Evolutionary conservation across 768 basidiomycete genomes (phyloP).

Genomic region (Hericium coralloides): DNA sequence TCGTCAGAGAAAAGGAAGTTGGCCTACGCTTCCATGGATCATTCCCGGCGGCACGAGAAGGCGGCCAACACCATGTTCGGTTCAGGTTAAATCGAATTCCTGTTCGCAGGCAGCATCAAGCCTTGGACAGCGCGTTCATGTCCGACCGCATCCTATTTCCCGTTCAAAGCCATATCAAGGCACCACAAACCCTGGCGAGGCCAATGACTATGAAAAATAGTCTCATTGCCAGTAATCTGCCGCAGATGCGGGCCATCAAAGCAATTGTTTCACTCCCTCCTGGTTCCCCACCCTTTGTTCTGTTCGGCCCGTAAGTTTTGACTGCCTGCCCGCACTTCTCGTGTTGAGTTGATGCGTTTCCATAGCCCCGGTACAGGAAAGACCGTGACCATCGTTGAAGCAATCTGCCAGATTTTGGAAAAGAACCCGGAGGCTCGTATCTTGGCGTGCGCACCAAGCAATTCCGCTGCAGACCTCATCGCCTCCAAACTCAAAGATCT

Average conservation of each 20-base stretch:
- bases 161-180: background rate
- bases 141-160: constrained; percentile 41
- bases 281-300: constrained; percentile 42
- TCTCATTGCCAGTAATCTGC: constrained; percentile 30
- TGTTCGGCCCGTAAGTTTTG: constrained; percentile 54
- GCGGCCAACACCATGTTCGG: constrained; percentile 39
- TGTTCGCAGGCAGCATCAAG: constrained; percentile 47
- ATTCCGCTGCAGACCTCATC: constrained; percentile 56
- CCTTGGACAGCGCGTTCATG: constrained; percentile 29
- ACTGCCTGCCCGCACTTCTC: background rate
- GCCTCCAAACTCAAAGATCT: constrained; percentile 32
- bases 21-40: constrained; percentile 27
- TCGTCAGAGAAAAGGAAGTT: constrained; percentile 22
- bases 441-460: constrained; percentile 60
- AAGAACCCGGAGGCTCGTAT: constrained; percentile 34
- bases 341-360: background rate
- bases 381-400: constrained; percentile 57
- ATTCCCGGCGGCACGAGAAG: constrained; percentile 27
- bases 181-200: background rate
- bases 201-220: constrained; percentile 20
- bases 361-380: constrained; percentile 60
- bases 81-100: constrained; percentile 49
- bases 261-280: constrained; percentile 32
- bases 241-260: constrained; percentile 42
- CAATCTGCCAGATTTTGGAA: constrained; percentile 45